These are phyloP conservation scores for Lasiosphaeria ovina DNA, from an alignment of 495 filamentous ascomycete species.

Conservation along the genomic window DNA sequence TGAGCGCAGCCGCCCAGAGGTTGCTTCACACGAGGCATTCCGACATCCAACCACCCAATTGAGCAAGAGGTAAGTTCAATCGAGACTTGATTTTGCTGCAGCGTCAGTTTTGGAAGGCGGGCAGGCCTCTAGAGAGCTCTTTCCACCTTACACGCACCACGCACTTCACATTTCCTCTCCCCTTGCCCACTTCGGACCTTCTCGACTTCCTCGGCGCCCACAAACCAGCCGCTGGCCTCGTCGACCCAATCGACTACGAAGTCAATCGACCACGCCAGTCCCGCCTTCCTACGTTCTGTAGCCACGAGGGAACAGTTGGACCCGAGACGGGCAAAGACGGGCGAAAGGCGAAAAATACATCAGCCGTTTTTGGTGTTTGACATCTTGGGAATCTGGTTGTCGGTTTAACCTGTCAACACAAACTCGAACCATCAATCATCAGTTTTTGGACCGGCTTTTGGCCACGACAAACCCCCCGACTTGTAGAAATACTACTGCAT, in stretches of 20 bases:
- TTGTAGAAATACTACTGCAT: conserved; percentile 25
- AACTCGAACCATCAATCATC: conserved; percentile 11
- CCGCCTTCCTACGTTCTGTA: too few relatives aligned
- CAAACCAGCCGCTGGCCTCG: too few relatives aligned
- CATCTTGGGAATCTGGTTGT: too few relatives aligned
- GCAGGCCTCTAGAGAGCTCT: neutral
- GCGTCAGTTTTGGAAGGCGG: neutral
- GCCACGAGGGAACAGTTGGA: too few relatives aligned
- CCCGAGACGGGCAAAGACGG: too few relatives aligned
- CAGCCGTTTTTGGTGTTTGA: too few relatives aligned
- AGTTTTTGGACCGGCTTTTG: conserved; percentile 25
- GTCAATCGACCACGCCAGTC: too few relatives aligned
- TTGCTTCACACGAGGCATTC: conserved; percentile 12
- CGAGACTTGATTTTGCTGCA: conserved; percentile 7
- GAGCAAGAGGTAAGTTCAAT: conserved; percentile 14
- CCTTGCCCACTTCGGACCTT: neutral
- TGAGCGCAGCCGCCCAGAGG: neutral
- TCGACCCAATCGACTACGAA: too few relatives aligned
- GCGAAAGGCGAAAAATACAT: too few relatives aligned
- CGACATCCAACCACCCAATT: conserved; percentile 10
- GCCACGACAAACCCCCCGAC: conserved; percentile 9
- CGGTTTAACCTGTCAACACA: conserved; percentile 3
- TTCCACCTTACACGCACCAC: conserved; percentile 1
- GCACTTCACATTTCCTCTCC: neutral
- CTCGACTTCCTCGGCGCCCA: neutral